These are phyloP conservation scores for Rhizopogon rudus DNA, from an alignment of 768 basidiomycete species.

Conservation along the genomic window DNA sequence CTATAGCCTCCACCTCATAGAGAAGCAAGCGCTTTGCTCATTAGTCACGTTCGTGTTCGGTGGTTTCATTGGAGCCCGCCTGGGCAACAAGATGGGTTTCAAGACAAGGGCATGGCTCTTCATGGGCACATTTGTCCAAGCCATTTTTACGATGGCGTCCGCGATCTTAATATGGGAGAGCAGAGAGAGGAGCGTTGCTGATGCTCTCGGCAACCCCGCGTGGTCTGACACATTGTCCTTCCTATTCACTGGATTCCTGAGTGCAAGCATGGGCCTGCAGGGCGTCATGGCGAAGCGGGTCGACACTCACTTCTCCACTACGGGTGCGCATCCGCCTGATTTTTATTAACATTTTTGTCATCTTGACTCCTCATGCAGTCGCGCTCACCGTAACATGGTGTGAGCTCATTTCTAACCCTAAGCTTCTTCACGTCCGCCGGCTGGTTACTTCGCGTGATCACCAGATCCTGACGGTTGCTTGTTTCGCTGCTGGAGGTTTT, in stretches of 20 bases:
- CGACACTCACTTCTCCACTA: constrained; percentile 73
- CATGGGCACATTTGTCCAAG: constrained; percentile 61
- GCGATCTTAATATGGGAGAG: constrained; percentile 67
- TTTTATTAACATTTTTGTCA: background rate
- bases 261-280: constrained; percentile 73
- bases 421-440: constrained; percentile 57
- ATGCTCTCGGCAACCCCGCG: constrained; percentile 48
- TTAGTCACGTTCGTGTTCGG: constrained; percentile 67
- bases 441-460: constrained; percentile 62
- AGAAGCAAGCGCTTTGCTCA: constrained; percentile 74
- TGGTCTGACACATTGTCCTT: constrained; percentile 66
- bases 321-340: constrained; percentile 42
- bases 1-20: constrained; percentile 60
- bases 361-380: constrained; percentile 34
- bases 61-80: constrained; percentile 58
- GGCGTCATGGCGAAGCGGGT: constrained; percentile 75
- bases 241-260: constrained; percentile 69
- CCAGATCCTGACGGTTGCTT: constrained; percentile 55
- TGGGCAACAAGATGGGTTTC: constrained; percentile 68
- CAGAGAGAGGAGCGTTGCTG: constrained; percentile 47
- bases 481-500: constrained; percentile 79
- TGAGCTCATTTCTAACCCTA: constrained; percentile 78
- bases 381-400: constrained; percentile 91
- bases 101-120: constrained; percentile 70
- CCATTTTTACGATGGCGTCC: constrained; percentile 66